Percentiles rank a stretch among this genome's conserved stretches.
These are phyloP conservation scores for Trametes elegans DNA, from an alignment of 768 basidiomycete genomes.

Conservation along the genomic window DNA sequence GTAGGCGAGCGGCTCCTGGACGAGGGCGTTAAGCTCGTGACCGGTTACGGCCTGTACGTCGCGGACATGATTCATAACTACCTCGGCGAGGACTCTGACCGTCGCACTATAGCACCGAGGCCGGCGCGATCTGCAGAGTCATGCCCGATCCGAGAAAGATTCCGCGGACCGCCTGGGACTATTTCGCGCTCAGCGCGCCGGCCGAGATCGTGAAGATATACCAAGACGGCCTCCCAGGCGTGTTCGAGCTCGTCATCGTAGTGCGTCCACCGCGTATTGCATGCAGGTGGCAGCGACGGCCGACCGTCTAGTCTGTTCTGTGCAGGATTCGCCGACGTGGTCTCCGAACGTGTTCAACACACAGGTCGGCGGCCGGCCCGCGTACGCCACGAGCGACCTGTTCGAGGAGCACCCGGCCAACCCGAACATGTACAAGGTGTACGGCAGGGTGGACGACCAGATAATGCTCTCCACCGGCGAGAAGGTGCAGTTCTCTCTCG, in stretches of 20 bases:
- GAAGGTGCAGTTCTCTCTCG: too few species aligned
- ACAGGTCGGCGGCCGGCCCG: conserved; percentile 28
- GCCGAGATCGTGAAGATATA: conserved; percentile 31
- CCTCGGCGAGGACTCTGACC: too few species aligned
- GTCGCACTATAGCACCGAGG: conserved; percentile 13
- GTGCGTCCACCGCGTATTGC: conserved; percentile 24
- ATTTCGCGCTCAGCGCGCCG: conserved; percentile 29
- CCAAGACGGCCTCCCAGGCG: conserved; percentile 29
- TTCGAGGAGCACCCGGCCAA: conserved; percentile 41
- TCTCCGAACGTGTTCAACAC: conserved; percentile 16
- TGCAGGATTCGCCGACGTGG: conserved; percentile 6
- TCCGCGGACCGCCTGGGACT: conserved; percentile 31
- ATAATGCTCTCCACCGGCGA: conserved; percentile 43
- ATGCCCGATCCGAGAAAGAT: not conserved
- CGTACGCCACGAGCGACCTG: conserved; percentile 41
- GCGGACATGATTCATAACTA: not conserved
- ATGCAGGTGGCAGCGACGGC: not conserved
- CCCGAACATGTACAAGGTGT: conserved; percentile 35
- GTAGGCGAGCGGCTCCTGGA: conserved; percentile 34
- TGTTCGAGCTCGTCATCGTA: conserved; percentile 38
- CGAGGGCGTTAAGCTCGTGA: conserved; percentile 33
- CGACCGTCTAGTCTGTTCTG: not conserved
- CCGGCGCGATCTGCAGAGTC: conserved; percentile 2
- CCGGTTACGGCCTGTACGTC: conserved; percentile 38
- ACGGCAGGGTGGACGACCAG: conserved; percentile 46